These are phyloP conservation scores for Magnusiomyces suaveolens DNA, from an alignment of 1,139 yeast genomes.

Conservation along the genomic window DNA sequence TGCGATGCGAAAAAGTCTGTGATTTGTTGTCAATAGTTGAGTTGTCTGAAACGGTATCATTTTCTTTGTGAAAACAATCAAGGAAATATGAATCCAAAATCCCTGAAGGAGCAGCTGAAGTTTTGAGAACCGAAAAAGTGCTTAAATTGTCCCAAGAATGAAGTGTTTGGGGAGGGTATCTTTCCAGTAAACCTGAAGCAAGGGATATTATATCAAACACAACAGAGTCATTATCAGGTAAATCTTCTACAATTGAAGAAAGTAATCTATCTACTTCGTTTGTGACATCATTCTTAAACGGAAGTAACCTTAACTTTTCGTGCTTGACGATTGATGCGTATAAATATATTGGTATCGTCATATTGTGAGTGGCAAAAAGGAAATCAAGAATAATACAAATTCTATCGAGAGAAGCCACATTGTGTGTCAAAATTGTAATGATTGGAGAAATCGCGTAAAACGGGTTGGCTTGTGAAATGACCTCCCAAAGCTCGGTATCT, in stretches of 20 bases:
- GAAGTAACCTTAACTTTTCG: constrained; percentile 33
- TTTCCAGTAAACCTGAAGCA: constrained; percentile 18
- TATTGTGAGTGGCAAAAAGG: constrained; percentile 41
- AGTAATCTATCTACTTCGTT: constrained; percentile 25
- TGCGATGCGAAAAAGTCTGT: no score
- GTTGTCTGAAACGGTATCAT: no score
- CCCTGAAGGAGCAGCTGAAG: constrained; percentile 14
- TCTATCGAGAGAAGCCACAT: constrained; percentile 43
- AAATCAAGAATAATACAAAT: constrained; percentile 55
- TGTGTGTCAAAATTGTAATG: constrained; percentile 73
- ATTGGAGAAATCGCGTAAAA: constrained; percentile 66
- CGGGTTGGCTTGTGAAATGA: constrained; percentile 42
- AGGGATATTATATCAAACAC: constrained; percentile 16
- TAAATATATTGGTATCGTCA: constrained; percentile 42
- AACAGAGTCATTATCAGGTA: constrained; percentile 19
- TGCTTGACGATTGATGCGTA: constrained; percentile 45
- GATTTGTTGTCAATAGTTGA: no score
- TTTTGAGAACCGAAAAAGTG: constrained; percentile 25
- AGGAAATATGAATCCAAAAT: constrained; percentile 9
- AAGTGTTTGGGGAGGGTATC: constrained; percentile 20
- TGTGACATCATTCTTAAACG: constrained; percentile 22
- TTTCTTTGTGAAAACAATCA: no score
- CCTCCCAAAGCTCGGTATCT: constrained; percentile 44
- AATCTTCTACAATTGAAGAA: constrained; percentile 25
- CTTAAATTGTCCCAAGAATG: constrained; percentile 22